A percentile compares a stretch with the other conserved stretches of the same genome.
Evolutionary conservation across 2,329 filamentous ascomycete genomes (phyloP).

Genomic region (Trichoderma polysporum): DNA sequence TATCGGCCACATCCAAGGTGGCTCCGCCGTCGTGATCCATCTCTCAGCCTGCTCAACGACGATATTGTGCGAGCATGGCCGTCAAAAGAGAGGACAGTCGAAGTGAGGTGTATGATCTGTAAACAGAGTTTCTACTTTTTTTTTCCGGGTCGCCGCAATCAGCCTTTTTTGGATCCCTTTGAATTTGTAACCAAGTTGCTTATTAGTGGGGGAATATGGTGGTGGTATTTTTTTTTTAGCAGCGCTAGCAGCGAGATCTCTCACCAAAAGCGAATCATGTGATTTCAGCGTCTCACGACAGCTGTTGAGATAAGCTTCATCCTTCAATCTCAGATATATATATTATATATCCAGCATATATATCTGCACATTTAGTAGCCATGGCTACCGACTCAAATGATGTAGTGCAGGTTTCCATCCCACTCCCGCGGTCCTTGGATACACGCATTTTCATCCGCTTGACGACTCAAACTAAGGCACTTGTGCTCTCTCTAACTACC

Average conservation of each 20-base stretch:
- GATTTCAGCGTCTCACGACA: slow-evolving; percentile 17
- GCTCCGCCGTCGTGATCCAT: slow-evolving; percentile 19
- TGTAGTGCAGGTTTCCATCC: slow-evolving; percentile 52
- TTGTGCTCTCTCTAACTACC: slow-evolving; percentile 63
- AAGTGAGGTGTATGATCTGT: background rate
- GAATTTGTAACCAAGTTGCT: slow-evolving; percentile 6
- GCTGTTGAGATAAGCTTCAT: background rate
- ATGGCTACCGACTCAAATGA: slow-evolving; percentile 29
- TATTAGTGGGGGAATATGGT: slow-evolving; percentile 10
- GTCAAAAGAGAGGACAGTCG: background rate
- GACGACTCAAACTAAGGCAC: slow-evolving; percentile 55
- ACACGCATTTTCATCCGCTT: slow-evolving; percentile 62
- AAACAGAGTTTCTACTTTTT: slow-evolving; percentile 11
- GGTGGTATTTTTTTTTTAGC: background rate
- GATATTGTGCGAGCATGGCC: slow-evolving; percentile 10
- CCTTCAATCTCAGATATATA: background rate
- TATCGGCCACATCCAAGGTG: slow-evolving; percentile 31
- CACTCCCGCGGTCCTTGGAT: slow-evolving; percentile 59
- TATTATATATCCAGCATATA: background rate
- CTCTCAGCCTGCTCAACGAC: slow-evolving; percentile 20
- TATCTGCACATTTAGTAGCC: background rate
- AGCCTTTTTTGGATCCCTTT: slow-evolving; percentile 7
- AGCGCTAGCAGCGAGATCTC: slow-evolving; percentile 4
- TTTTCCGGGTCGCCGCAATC: slow-evolving; percentile 13
- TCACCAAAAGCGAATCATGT: slow-evolving; percentile 25